Base-by-base conservation (phyloP, 441 rosid genomes). In the Cnidoscolus chayamansa region DNA sequence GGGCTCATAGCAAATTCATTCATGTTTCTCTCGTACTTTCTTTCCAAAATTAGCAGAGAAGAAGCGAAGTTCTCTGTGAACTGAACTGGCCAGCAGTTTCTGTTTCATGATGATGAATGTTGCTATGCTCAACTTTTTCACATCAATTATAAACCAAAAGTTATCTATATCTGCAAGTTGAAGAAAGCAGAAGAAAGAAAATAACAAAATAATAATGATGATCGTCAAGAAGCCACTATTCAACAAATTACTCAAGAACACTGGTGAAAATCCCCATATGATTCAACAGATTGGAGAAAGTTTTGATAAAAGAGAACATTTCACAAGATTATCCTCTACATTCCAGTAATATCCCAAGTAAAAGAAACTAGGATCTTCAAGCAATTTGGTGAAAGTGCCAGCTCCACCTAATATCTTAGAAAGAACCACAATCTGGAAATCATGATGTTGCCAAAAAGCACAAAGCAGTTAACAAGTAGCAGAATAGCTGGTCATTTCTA, bases 401-500 rank as follows among this genome's bases (percentile, higher is more conserved):
- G 30, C 67, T 75, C 68, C 49, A 67, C 35, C 67, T 43, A 48
- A 31, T 16, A 54, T 32, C 68, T 20, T 53, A 72, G 72, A 64
- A 75, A 10, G 62, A 72, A 47, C 73, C 66, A 19, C 54, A 31
- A 54, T 20, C 70, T 16, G 35, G 40, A 17, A 58, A 11, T 20
- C 47, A 35, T 2, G 64, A 20, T 10, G 15, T 40, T 12, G 60
- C 37, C 3, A 30, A 15, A 49, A 65, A 35, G 70, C 11, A 37
- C 30, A 40, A 59, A 45, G 25, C 58, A 57, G 68, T 20, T 10
- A 15, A 64, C 4, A 51, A 65, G 31, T 32, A 15, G 31, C 51
- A 37, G 60, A 61, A 43, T 19, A 7, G 53, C 49, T 45, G 19
- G 10, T 54, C 25, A 47, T 2, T 40, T 81, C 83, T 87, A 93